Evolutionary conservation across 2,329 filamentous ascomycete genomes (phyloP).

Genomic region (Sclerotinia nivalis): DNA sequence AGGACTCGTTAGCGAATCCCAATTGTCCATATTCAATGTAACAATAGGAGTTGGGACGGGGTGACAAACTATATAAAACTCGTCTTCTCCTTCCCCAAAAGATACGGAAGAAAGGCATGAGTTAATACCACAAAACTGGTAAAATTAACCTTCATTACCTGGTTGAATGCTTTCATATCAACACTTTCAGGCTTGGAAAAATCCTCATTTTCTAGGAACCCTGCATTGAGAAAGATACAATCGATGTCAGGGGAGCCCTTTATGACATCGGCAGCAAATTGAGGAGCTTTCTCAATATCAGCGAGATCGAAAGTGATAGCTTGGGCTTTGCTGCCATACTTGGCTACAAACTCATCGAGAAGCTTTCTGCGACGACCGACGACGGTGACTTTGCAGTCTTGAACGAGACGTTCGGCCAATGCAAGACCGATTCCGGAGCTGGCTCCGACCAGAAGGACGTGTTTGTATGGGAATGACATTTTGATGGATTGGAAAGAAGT

Average conservation of each 20-base stretch:
- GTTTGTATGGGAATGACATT: conserved; percentile 58
- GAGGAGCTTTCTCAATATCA: conserved; percentile 10
- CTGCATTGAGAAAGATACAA: conserved; percentile 40
- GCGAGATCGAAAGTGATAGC: conserved; percentile 21
- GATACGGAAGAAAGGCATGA: conserved; percentile 37
- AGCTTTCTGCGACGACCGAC: conserved; percentile 54
- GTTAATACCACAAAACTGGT: conserved; percentile 39
- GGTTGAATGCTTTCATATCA: background rate
- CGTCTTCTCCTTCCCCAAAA: conserved; percentile 26
- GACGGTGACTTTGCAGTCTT: conserved; percentile 52
- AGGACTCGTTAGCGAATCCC: conserved; percentile 1
- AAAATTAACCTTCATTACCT: conserved; percentile 31
- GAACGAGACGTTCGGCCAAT: conserved; percentile 47
- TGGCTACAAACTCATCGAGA: conserved; percentile 43
- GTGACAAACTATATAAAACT: conserved; percentile 31
- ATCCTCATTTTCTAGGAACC: conserved; percentile 31
- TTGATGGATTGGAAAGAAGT: background rate
- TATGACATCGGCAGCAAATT: conserved; percentile 13
- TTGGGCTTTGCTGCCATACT: conserved; percentile 1
- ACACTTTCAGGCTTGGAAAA: conserved; percentile 28
- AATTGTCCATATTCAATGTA: background rate
- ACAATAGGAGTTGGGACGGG: too few species aligned
- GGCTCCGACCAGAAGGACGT: conserved; percentile 56
- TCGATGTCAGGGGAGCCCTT: conserved; percentile 32
- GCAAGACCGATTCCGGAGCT: conserved; percentile 55